Percentiles rank a stretch among this genome's conserved stretches.
phyloP scores from a whole-genome alignment of 305 asterid genomes.

The Rubia occidens region DNA sequence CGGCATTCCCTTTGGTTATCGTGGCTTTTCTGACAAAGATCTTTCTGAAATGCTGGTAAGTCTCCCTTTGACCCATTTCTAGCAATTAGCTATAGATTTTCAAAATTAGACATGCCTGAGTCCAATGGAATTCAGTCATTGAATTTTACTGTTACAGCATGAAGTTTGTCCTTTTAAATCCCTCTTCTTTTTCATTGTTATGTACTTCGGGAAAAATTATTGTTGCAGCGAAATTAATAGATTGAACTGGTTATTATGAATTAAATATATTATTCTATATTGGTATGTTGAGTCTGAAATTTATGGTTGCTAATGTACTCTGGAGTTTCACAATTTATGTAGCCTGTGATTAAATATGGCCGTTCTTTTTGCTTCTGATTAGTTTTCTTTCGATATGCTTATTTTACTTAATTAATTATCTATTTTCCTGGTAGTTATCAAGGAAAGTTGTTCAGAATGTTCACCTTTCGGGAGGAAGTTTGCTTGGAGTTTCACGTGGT shows the following conservation, averaged over 20 bases:
- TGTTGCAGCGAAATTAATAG: background rate
- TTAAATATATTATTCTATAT: background rate
- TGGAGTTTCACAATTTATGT: background rate
- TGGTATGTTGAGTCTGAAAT: background rate
- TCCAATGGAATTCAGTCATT: background rate
- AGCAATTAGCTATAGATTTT: background rate
- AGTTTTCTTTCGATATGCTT: background rate
- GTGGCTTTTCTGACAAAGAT: slow-evolving; percentile 63
- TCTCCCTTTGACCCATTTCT: slow-evolving; percentile 11
- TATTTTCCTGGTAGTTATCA: slow-evolving; percentile 48
- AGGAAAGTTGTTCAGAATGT: slow-evolving; percentile 85
- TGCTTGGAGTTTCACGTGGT: slow-evolving; percentile 96
- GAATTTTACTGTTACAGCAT: background rate
- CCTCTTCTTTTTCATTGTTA: background rate
- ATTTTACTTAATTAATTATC: background rate
- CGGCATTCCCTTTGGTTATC: slow-evolving; percentile 95
- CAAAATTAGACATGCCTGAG: background rate
- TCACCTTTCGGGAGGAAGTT: slow-evolving; percentile 97
- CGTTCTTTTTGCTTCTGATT: background rate
- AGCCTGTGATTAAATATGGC: background rate
- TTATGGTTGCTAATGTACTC: background rate
- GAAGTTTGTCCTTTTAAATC: background rate
- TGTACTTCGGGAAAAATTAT: background rate
- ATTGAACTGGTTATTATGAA: background rate
- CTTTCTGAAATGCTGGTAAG: slow-evolving; percentile 83